Evolutionary conservation across 116 monocot species (phyloP).

Genomic region (Papilionanthe hybrid): DNA sequence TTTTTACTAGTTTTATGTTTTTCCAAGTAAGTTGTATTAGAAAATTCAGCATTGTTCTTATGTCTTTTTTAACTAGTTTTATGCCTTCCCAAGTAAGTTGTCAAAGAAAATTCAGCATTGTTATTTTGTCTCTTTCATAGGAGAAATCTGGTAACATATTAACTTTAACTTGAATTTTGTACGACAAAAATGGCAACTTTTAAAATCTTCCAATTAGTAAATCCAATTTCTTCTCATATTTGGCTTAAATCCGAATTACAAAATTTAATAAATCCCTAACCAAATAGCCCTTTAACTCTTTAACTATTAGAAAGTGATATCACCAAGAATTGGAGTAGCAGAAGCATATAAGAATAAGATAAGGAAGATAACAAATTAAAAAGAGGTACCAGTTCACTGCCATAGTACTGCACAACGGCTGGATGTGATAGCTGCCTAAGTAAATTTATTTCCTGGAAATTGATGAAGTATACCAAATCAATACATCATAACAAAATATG

Average conservation of each 20-base stretch:
- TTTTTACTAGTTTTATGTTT: not conserved
- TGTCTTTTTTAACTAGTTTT: not conserved
- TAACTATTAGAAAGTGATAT: not conserved
- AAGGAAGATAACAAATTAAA: not conserved
- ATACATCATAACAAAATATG: not conserved
- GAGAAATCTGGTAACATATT: no score
- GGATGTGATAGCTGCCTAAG: slow-evolving; percentile 78
- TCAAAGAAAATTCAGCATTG: no score
- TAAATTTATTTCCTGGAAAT: slow-evolving; percentile 61
- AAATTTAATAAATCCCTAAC: no score
- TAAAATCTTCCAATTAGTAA: no score
- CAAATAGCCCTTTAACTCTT: no score
- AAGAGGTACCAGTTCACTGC: slow-evolving; percentile 71
- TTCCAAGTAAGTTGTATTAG: not conserved
- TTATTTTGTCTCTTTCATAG: no score
- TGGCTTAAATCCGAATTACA: no score
- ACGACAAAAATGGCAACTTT: no score
- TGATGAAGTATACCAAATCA: not conserved
- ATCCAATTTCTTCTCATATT: no score
- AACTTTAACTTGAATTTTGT: no score
- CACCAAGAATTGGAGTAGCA: not conserved
- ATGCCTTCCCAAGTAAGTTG: not conserved
- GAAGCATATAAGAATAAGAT: not conserved
- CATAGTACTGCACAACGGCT: slow-evolving; percentile 87
- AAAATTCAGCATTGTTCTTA: not conserved